These are phyloP conservation scores for Tausonia pullulans DNA, from an alignment of 1,284 basidiomycete genomes.

Conservation along the genomic window DNA sequence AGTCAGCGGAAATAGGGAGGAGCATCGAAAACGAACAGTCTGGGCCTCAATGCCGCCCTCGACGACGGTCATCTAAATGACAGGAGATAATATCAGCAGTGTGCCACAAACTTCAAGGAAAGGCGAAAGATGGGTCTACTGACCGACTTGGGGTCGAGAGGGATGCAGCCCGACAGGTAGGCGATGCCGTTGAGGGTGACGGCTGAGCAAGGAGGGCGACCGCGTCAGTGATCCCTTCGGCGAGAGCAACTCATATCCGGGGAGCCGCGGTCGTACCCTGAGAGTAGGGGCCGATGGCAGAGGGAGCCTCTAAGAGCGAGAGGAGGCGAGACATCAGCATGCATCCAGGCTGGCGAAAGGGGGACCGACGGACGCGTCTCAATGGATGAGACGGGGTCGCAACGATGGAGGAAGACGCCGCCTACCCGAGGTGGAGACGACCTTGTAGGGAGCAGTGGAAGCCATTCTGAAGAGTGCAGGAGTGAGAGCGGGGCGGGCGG, in stretches of 20 bases:
- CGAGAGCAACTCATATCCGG: neutral
- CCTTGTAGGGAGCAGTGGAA: conserved; percentile 29
- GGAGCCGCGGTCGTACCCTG: conserved; percentile 22
- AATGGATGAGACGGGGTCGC: neutral
- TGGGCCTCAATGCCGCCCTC: conserved; percentile 71
- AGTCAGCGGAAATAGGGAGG: neutral
- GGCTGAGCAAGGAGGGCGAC: conserved; percentile 39
- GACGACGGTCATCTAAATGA: conserved; percentile 50
- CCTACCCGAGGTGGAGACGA: conserved; percentile 34
- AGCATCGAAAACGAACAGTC: conserved; percentile 36
- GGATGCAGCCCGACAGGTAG: conserved; percentile 83
- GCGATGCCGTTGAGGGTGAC: conserved; percentile 74
- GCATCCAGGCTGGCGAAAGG: too few relatives aligned
- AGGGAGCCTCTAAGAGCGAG: conserved; percentile 54
- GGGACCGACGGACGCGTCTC: too few relatives aligned
- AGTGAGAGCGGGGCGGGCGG: neutral
- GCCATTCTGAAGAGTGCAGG: neutral
- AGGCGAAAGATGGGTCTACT: neutral
- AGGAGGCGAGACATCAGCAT: neutral
- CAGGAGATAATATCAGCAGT: too few relatives aligned
- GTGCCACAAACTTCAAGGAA: neutral
- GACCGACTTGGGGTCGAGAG: conserved; percentile 57
- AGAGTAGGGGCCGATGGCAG: conserved; percentile 81
- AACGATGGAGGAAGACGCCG: neutral
- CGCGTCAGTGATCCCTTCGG: conserved; percentile 8